Conservation (phyloP, 2,329 filamentous ascomycete species). For the Paracorniculantispora psalliotae region DNA sequence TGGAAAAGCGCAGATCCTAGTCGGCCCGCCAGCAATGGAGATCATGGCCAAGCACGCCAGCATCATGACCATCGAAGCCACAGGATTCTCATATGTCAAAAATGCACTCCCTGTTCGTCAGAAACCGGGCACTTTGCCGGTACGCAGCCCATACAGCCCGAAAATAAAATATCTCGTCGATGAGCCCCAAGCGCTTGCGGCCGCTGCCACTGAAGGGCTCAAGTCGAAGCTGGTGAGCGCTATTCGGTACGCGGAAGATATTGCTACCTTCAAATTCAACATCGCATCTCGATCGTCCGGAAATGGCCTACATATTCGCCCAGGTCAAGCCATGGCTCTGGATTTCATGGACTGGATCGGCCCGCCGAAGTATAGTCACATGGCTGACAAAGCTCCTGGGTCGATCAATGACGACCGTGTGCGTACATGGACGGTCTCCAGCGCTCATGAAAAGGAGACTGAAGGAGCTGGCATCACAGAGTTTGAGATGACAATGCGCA, state of each 20-base stretch:
- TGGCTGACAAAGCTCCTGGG: background rate
- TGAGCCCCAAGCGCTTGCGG: background rate
- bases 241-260: background rate
- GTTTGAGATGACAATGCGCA: constrained; percentile 3
- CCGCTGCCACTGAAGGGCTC: background rate
- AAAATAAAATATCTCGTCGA: constrained; percentile 7
- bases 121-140: background rate
- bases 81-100: background rate
- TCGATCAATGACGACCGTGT: constrained; percentile 1
- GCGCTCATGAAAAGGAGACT: background rate
- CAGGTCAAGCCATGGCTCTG: background rate
- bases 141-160: background rate
- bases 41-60: constrained; percentile 3
- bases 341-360: constrained; percentile 8
- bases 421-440: constrained; percentile 4
- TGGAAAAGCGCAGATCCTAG: background rate
- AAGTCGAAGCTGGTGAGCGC: background rate
- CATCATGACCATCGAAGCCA: background rate
- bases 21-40: background rate
- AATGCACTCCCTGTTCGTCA: background rate
- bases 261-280: background rate
- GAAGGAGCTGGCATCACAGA: background rate
- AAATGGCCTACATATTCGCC: background rate
- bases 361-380: constrained; percentile 2
- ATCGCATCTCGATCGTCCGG: background rate